A percentile compares a stretch with the other conserved stretches of the same genome.
Conservation (phyloP, 371 early-diverging fungal species). For the Mortierella sp. region DNA sequence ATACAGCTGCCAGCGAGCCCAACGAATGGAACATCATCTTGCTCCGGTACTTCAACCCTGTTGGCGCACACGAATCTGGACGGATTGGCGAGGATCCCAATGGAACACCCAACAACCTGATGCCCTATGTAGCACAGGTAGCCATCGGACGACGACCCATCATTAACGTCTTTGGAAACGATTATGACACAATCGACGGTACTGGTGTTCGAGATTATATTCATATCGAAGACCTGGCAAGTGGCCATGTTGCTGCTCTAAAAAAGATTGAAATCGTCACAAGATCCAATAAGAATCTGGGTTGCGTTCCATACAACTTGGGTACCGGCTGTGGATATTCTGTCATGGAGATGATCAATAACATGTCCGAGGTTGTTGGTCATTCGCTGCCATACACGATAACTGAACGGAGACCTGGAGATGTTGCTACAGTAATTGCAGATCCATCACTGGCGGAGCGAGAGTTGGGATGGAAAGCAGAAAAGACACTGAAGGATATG, state of each 20-base stretch:
- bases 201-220: slow-evolving; percentile 93
- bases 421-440: slow-evolving; percentile 85
- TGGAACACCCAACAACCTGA: slow-evolving; percentile 88
- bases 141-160: slow-evolving; percentile 77
- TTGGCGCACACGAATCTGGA: slow-evolving; percentile 89
- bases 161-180: slow-evolving; percentile 86
- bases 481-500: slow-evolving; percentile 81
- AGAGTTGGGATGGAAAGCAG: slow-evolving; percentile 85
- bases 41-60: slow-evolving; percentile 90
- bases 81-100: slow-evolving; percentile 90
- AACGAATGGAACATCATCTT: slow-evolving; percentile 48
- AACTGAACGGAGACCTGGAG: slow-evolving; percentile 82
- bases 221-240: slow-evolving; percentile 90
- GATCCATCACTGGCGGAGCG: slow-evolving; percentile 77
- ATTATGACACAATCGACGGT: slow-evolving; percentile 91
- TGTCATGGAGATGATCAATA: slow-evolving; percentile 89
- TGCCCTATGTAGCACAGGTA: slow-evolving; percentile 91
- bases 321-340: slow-evolving; percentile 92
- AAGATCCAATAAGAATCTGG: slow-evolving; percentile 29
- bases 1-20: slow-evolving; percentile 59
- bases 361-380: slow-evolving; percentile 79
- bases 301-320: slow-evolving; percentile 84
- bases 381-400: slow-evolving; percentile 75
- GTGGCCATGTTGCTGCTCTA: slow-evolving; percentile 88
- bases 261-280: slow-evolving; percentile 63